Base-by-base conservation (phyloP, 2,329 filamentous ascomycete genomes). In the Lecanoromycetidae sp. region DNA sequence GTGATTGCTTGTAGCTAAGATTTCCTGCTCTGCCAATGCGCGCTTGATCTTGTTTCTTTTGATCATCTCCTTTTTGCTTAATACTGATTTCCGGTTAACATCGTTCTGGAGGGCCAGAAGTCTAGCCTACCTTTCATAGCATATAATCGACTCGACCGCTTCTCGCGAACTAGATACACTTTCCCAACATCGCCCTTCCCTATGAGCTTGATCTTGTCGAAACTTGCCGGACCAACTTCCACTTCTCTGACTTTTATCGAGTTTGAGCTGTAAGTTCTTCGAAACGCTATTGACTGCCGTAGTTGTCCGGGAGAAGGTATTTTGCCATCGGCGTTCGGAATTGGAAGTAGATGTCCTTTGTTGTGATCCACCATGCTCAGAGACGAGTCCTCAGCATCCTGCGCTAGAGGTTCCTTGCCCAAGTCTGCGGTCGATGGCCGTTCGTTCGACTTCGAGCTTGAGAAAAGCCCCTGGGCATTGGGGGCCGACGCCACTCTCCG, bases 11-110 rank as follows among this genome's bases (percentile, higher is more conserved):
- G 91, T 98, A 7, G 91, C 91, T 45, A 98, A 72, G 55, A 98
- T 98, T 66, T 98, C 91, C 63, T 96, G 91, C 68, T 98, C 91
- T 30, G 91, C 91, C 57, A 98, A 74, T 12, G 91, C 91, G 61
- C 91, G 80, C 76, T 98, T 98, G 70, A 98, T 98, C 76, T 98
- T 98, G 74, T 98, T 98, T 49, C 91, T 84, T 72, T 98, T 98
- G 67, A 98, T 98, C 91, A 98, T 98, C 67, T 98, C 91, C 72
- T 96, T 95, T 69, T 98, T 98, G 75, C 88, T 96, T 66, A 98
- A 64, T 5, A 98, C 91, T 96, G 61, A 13, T 38, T 44, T 43
- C 43, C 35, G 46, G 63, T 75, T 57, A 74, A 67, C 33, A 37
- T 12, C n/a, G 7, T 17, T 3, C 2, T 32, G 15, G 12, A 23